Base-by-base conservation (phyloP, 768 basidiomycete genomes). In the Thelephora ganbajun region DNA sequence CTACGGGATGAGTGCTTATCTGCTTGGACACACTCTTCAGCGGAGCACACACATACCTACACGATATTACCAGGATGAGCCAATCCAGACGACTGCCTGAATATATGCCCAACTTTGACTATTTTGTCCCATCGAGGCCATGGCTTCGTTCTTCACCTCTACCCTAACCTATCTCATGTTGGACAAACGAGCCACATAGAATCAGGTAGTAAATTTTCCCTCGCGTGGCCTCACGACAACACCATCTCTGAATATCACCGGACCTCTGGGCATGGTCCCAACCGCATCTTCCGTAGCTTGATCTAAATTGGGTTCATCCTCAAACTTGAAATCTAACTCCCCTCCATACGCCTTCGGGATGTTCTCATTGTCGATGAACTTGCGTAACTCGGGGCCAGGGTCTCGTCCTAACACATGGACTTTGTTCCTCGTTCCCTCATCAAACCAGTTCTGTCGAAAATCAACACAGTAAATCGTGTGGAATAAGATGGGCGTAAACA, bases 301-400 rank as follows among this genome's bases (percentile, higher is more conserved):
- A 56, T 89, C 88, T 7, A 88, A 66, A 23, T 57, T 61, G 2
- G 88, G 86, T 37, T 75, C 74, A 47, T 83, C 76, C 53, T 74
- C 75, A 44, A 73, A 90, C 34, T 66, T 65, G 79, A 81, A 92
- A 9, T 76, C 74, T 26, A 91, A 66, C 43, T 73, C 66, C 4
- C 89, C 89, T 2, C 88, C 89, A 57, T 89, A 92, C 14, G 63
- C 62, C 45, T 68, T 70, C 0, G 89, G 89, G 16, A 92, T 66
- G 50, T 77, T 64, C 35, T 62, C 53, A 1, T 63, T 56, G 35
- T 67, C 61, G 45, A 78, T 71, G 36, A 84, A 65, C 13, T 69
- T 66, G 11, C 67, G 63, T 2, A 90, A 69, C 2, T 67, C 63
- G 1, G 68, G 57, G 3, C 73, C 74, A 3, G 76, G 73, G 48